Evolutionary conservation across 2,329 filamentous ascomycete genomes (phyloP).

Genomic region (Amphichorda felina): DNA sequence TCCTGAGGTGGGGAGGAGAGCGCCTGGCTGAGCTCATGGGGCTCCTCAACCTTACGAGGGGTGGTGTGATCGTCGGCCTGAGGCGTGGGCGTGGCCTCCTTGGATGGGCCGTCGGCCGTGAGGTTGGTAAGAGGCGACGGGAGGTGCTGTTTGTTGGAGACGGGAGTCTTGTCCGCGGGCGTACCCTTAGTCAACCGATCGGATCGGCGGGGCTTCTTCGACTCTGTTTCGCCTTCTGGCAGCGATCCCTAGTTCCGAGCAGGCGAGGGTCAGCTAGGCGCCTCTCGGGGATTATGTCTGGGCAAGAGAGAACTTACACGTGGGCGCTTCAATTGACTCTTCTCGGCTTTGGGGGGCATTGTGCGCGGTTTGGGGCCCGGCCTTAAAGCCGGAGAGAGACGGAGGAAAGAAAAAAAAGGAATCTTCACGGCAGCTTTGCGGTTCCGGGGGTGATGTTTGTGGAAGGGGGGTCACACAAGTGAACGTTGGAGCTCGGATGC

Average conservation of each 20-base stretch:
- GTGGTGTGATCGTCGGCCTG: constrained; percentile 43
- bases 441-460: too few species aligned
- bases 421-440: too few species aligned
- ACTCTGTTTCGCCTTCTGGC: constrained; percentile 50
- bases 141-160: constrained; percentile 54
- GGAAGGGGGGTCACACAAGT: too few species aligned
- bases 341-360: constrained; percentile 55
- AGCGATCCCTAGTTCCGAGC: constrained; percentile 45
- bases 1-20: constrained; percentile 54
- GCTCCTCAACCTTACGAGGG: constrained; percentile 37
- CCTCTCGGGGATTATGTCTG: constrained; percentile 5
- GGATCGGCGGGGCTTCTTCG: constrained; percentile 77
- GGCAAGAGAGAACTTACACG: constrained; percentile 42
- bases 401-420: too few species aligned
- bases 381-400: too few species aligned
- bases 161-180: constrained; percentile 40
- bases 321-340: constrained; percentile 75
- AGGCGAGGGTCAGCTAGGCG: constrained; percentile 4
- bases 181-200: constrained; percentile 52
- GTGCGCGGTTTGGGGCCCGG: constrained; percentile 1
- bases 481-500: too few species aligned
- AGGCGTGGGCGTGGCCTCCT: constrained; percentile 63
- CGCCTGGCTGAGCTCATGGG: constrained; percentile 29
- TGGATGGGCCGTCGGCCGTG: constrained; percentile 41
- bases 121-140: constrained; percentile 69